Evolutionary conservation across 164 flowering plant genomes (phyloP).

Genomic region (Kalanchoe fedtschenkoi): DNA sequence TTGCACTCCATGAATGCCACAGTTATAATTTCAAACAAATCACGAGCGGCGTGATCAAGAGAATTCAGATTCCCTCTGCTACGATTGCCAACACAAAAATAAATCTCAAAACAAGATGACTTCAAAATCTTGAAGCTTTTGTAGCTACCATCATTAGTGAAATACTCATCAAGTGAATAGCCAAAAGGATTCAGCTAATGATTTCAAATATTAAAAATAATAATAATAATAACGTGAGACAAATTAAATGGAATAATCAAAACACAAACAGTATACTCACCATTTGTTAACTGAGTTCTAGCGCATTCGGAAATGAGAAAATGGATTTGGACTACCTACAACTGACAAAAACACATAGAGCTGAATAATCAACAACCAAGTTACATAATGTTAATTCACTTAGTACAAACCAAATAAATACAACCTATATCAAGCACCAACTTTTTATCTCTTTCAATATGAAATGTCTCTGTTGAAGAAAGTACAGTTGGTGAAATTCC

Average conservation of each 20-base stretch:
- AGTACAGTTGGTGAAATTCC: no score
- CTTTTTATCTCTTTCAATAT: no score
- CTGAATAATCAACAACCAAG: no score
- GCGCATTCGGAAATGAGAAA: neutral
- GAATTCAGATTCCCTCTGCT: neutral
- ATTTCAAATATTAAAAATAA: neutral
- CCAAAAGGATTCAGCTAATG: no score
- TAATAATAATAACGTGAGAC: no score
- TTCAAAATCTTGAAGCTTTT: neutral
- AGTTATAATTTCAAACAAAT: neutral
- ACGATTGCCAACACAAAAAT: neutral
- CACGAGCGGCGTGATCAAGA: neutral
- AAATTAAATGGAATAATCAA: neutral
- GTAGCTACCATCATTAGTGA: neutral
- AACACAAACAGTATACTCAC: neutral
- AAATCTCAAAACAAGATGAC: neutral
- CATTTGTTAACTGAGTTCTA: no score
- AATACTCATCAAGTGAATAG: neutral
- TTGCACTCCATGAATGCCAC: constrained; percentile 36
- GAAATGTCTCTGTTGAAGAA: no score
- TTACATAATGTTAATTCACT: no score
- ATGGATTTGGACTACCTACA: no score
- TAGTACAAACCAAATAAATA: no score
- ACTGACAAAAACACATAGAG: no score
- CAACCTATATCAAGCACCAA: no score